These are phyloP conservation scores for Penicillium antarcticum DNA, from an alignment of 495 filamentous ascomycete genomes.

Conservation along the genomic window DNA sequence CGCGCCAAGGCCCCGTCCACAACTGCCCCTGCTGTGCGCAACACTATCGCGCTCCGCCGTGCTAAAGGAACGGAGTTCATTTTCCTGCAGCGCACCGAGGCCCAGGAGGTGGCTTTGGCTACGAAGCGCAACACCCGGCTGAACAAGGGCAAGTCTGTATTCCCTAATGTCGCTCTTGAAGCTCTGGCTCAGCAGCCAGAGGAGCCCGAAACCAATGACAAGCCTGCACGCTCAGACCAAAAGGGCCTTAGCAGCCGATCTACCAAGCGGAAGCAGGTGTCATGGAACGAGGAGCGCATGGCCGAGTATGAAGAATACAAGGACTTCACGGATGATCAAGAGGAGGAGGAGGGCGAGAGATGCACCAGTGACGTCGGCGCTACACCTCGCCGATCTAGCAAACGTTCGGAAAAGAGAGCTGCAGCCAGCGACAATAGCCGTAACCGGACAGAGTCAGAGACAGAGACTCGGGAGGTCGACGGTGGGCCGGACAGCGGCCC, in stretches of 20 bases:
- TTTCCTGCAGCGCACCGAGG: constrained; percentile 53
- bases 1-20: constrained; percentile 30
- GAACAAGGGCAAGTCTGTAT: constrained; percentile 53
- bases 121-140: constrained; percentile 56
- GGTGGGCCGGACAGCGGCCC: constrained; percentile 12
- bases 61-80: constrained; percentile 54
- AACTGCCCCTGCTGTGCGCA: constrained; percentile 35
- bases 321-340: constrained; percentile 8
- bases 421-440: constrained; percentile 24
- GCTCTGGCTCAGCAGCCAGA: constrained; percentile 30
- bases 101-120: constrained; percentile 52
- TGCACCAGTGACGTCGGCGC: constrained; percentile 13
- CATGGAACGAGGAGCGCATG: constrained; percentile 44
- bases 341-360: constrained; percentile 5
- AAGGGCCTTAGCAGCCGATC: constrained; percentile 1
- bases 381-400: constrained; percentile 11
- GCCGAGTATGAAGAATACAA: constrained; percentile 30
- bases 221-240: constrained; percentile 2
- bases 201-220: not conserved
- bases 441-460: constrained; percentile 9
- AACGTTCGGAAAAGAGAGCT: constrained; percentile 22
- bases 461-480: not conserved
- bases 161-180: constrained; percentile 45
- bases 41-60: constrained; percentile 52
- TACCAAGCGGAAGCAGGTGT: constrained; percentile 30